Conservation (phyloP, 1,284 basidiomycete genomes). For the Cryptococcus maquisensis region DNA sequence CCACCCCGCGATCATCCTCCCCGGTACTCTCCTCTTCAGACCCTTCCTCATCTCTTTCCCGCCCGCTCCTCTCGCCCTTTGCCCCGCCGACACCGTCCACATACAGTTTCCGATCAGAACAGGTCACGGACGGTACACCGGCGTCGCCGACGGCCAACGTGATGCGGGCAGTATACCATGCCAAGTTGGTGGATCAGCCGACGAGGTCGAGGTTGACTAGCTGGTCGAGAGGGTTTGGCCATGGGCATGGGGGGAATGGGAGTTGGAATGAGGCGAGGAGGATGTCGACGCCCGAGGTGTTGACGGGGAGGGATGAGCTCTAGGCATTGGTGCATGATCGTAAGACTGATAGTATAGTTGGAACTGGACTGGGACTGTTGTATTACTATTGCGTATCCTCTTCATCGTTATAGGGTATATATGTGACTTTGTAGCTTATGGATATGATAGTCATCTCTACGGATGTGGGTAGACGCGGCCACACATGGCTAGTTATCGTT, state of each 20-base stretch:
- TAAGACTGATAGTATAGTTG: too few relatives aligned
- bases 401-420: too few relatives aligned
- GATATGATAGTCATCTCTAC: too few relatives aligned
- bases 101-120: background rate
- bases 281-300: constrained; percentile 14
- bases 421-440: too few relatives aligned
- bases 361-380: too few relatives aligned
- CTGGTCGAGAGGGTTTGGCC: constrained; percentile 9
- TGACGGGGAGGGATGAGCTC: background rate
- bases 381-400: too few relatives aligned
- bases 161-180: constrained; percentile 34
- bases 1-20: background rate
- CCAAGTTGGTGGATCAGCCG: constrained; percentile 22
- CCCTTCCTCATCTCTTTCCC: background rate
- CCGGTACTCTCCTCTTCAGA: background rate
- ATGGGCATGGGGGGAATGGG: background rate
- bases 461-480: too few relatives aligned
- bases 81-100: constrained; percentile 7
- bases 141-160: constrained; percentile 23
- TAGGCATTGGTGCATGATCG: too few relatives aligned
- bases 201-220: constrained; percentile 7
- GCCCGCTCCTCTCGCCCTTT: background rate
- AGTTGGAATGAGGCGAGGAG: constrained; percentile 14
- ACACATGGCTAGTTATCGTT: too few relatives aligned
- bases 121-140: background rate